Conservation (phyloP, 2,329 filamentous ascomycete genomes). For the Ophiostoma sp. region DNA sequence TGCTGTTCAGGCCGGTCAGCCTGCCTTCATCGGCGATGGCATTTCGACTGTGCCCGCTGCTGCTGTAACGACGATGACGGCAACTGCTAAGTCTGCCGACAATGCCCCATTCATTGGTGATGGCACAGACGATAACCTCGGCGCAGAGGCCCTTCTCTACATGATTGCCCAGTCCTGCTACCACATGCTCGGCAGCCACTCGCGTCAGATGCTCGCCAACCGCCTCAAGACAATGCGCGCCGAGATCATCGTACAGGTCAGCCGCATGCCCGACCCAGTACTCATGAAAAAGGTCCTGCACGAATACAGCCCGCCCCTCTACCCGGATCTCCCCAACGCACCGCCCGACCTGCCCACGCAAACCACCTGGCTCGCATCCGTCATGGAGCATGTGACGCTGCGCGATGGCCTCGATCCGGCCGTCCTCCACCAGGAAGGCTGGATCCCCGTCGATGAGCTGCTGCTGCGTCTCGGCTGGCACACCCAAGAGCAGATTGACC, state of each 20-base stretch:
- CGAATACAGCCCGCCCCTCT: conserved; percentile 10
- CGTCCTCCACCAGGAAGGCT: not conserved
- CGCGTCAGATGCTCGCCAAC: not conserved
- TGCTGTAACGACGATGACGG: no score
- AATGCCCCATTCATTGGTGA: no score
- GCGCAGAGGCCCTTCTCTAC: conserved; percentile 7
- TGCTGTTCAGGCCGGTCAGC: no score
- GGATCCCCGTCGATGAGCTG: not conserved
- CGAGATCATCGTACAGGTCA: not conserved
- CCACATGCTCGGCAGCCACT: not conserved
- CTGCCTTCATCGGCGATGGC: not conserved
- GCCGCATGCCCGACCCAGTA: not conserved
- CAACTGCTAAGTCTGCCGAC: not conserved
- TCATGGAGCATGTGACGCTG: not conserved
- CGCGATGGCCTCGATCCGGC: not conserved
- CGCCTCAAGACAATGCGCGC: conserved; percentile 5
- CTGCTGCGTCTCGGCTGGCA: not conserved
- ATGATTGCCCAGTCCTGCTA: not conserved
- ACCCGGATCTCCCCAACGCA: conserved; percentile 12
- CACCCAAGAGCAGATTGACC: not conserved
- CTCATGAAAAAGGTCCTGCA: not conserved
- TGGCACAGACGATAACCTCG: not conserved
- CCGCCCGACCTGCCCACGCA: not conserved
- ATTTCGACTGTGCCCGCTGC: not conserved
- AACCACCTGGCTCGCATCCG: not conserved